Conservation (phyloP, 306 rosid genomes). For the Pterocarpus macrocarpus region DNA sequence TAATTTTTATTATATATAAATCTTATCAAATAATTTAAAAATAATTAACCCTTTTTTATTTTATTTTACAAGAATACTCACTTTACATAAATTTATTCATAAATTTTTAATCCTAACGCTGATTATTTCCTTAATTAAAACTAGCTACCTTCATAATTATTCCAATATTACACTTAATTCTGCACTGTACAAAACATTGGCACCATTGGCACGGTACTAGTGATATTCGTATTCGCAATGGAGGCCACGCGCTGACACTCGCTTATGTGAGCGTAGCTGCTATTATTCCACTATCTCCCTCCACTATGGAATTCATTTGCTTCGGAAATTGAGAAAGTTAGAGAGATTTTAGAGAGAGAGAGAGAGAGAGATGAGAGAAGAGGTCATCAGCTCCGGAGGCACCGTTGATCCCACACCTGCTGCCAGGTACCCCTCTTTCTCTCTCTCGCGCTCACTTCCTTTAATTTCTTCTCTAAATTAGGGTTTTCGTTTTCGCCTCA, state of each 20-base stretch:
- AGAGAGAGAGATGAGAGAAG: slow-evolving; percentile 92
- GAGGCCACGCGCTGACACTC: slow-evolving; percentile 47
- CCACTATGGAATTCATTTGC: slow-evolving; percentile 37
- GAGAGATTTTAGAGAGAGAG: slow-evolving; percentile 1
- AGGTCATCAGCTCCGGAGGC: slow-evolving; percentile 96
- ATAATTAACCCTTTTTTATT: too few species aligned
- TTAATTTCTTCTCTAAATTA: slow-evolving; percentile 36
- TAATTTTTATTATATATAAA: too few species aligned
- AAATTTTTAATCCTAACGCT: too few species aligned
- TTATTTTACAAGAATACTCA: too few species aligned
- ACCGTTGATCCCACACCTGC: slow-evolving; percentile 89
- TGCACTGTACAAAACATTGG: background rate
- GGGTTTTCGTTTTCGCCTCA: slow-evolving; percentile 39
- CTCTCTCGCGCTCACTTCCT: background rate
- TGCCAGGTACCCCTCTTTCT: slow-evolving; percentile 65
- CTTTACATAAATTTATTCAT: too few species aligned
- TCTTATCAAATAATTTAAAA: too few species aligned
- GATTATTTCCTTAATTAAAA: too few species aligned
- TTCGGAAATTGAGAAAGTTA: slow-evolving; percentile 46
- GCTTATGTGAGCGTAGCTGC: slow-evolving; percentile 7
- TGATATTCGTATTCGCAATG: slow-evolving; percentile 8
- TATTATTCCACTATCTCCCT: background rate
- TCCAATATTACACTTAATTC: too few species aligned
- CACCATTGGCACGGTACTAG: background rate
- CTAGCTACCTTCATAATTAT: too few species aligned